A percentile compares a stretch with the other conserved stretches of the same genome.
phyloP scores from a whole-genome alignment of 805 yeast genomes.

The Candida caryicola region DNA sequence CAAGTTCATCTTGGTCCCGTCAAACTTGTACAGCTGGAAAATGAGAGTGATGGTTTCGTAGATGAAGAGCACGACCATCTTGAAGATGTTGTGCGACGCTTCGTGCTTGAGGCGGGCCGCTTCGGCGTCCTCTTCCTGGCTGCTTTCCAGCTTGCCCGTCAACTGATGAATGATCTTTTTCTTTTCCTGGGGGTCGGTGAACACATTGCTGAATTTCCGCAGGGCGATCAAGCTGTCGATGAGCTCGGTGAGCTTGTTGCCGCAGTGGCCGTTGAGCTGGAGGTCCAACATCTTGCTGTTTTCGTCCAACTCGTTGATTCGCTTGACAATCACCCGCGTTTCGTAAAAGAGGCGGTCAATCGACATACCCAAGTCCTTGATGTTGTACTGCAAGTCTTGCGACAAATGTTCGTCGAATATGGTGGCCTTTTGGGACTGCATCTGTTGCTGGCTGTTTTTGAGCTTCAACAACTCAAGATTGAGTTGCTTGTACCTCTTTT shows the following conservation, averaged over 20 bases:
- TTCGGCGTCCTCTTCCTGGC: neutral
- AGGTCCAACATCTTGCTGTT: constrained; percentile 26
- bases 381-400: constrained; percentile 24
- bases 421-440: constrained; percentile 22
- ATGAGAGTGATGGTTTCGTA: constrained; percentile 32
- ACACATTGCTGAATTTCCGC: constrained; percentile 31
- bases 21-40: constrained; percentile 36
- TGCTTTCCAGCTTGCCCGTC: constrained; percentile 17
- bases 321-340: constrained; percentile 37
- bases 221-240: constrained; percentile 27
- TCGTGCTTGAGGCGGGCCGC: neutral
- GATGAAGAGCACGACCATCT: constrained; percentile 26
- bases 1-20: constrained; percentile 41
- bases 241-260: constrained; percentile 22
- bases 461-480: constrained; percentile 32
- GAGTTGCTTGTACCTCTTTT: constrained; percentile 23
- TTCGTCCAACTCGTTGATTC: constrained; percentile 41
- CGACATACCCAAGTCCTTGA: constrained; percentile 29
- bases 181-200: constrained; percentile 27
- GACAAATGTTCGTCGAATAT: constrained; percentile 30
- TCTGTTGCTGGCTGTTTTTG: constrained; percentile 23
- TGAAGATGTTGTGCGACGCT: constrained; percentile 13
- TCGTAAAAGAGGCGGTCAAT: constrained; percentile 41
- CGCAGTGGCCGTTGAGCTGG: constrained; percentile 27
- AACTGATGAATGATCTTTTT: constrained; percentile 24